These are phyloP conservation scores for Phyllosticta paracitricarpa DNA, from an alignment of 2,329 filamentous ascomycete species.

Conservation along the genomic window DNA sequence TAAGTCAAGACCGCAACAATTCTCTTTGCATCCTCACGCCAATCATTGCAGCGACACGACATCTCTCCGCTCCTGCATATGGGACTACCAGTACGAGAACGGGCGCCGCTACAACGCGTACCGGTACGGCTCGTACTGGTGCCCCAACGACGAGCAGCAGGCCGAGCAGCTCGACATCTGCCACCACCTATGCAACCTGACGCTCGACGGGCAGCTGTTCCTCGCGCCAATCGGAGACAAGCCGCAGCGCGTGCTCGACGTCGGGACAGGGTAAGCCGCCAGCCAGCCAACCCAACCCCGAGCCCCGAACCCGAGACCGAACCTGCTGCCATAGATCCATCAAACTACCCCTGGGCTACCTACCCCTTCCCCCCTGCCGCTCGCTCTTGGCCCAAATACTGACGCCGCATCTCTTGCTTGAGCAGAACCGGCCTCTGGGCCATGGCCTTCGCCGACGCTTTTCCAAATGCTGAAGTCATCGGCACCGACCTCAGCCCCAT, in stretches of 20 bases:
- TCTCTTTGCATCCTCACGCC: neutral
- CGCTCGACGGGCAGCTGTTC: constrained; percentile 26
- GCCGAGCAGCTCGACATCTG: constrained; percentile 28
- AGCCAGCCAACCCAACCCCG: neutral
- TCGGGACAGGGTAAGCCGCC: constrained; percentile 16
- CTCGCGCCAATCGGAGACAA: constrained; percentile 20
- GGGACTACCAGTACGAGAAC: constrained; percentile 2
- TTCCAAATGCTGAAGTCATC: constrained; percentile 24
- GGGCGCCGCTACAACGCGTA: constrained; percentile 26
- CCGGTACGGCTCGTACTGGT: constrained; percentile 24
- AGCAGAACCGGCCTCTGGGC: constrained; percentile 25
- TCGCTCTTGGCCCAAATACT: neutral
- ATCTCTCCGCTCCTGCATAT: neutral
- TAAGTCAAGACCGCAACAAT: neutral
- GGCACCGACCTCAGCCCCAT: constrained; percentile 40
- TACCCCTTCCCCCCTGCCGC: neutral
- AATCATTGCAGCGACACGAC: neutral
- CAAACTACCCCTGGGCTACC: neutral
- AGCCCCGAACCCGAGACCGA: neutral
- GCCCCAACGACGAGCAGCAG: constrained; percentile 27
- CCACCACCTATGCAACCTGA: constrained; percentile 28
- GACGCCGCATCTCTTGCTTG: neutral
- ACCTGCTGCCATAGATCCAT: neutral
- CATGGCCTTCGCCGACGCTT: constrained; percentile 23
- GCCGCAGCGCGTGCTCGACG: constrained; percentile 20